These are phyloP conservation scores for Auriscalpium microsporum DNA, from an alignment of 768 basidiomycete genomes.

Conservation along the genomic window DNA sequence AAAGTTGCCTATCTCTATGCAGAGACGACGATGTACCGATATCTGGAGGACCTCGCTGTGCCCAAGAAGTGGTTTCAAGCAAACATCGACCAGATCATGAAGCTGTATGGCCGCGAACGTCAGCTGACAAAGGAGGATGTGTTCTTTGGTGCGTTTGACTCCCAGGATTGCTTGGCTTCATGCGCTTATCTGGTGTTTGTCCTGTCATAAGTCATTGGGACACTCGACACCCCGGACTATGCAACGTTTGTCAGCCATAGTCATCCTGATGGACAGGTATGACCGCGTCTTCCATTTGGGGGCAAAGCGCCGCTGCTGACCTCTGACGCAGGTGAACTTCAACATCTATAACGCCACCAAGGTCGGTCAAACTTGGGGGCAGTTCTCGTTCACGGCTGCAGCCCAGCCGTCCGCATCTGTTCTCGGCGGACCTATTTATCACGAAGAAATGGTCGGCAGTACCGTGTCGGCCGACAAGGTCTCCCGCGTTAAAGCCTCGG, in stretches of 20 bases:
- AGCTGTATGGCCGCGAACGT: conserved; percentile 37
- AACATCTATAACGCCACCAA: conserved; percentile 50
- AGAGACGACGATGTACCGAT: conserved; percentile 62
- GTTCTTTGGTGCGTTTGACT: conserved; percentile 24
- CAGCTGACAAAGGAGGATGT: conserved; percentile 28
- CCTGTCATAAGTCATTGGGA: conserved; percentile 46
- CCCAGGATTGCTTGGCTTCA: background rate
- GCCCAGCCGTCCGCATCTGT: conserved; percentile 27
- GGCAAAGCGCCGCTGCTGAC: background rate
- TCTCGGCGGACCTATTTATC: conserved; percentile 39
- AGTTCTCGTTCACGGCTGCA: conserved; percentile 48
- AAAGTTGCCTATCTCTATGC: conserved; percentile 59
- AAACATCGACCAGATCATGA: conserved; percentile 56
- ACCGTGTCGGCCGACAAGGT: conserved; percentile 39
- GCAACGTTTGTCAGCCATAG: conserved; percentile 68
- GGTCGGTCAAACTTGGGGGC: conserved; percentile 62
- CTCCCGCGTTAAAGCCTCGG: conserved; percentile 29
- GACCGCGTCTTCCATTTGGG: conserved; percentile 3
- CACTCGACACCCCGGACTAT: conserved; percentile 62
- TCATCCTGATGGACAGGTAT: conserved; percentile 51
- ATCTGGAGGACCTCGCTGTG: conserved; percentile 51
- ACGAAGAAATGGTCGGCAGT: conserved; percentile 27
- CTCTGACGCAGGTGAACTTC: conserved; percentile 47
- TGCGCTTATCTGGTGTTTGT: conserved; percentile 2
- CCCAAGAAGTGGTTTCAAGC: conserved; percentile 69